Evolutionary conservation across 2,329 filamentous ascomycete genomes (phyloP), one percentile per base, ranked within the genome.

Genomic region (Escovopsis weberi): DNA sequence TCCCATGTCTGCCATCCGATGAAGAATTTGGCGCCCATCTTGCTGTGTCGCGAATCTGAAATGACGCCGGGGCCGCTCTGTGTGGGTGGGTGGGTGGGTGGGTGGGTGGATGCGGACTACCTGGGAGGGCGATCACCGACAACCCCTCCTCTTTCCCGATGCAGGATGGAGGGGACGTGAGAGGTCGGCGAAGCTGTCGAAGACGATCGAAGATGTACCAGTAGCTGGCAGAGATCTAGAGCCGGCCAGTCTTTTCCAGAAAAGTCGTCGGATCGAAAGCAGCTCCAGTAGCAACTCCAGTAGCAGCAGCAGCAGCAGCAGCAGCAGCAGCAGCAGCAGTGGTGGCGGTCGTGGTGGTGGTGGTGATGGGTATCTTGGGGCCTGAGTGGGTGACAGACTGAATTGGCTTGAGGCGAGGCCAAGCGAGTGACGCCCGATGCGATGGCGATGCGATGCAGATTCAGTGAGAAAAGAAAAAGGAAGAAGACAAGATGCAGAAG

Each of bases 1-100:
- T 91, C 77, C 87, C 87, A 94, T 53, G 91, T 65, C 51, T 74
- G 67, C 87, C 86, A 94, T 40, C 65, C 69, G 36, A 67, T 54
- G 61, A 83, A 85, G 60, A 86, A 85, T 32, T 32, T 32, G 34
- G 54, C 58, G 40, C 50, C 54, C 54, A 60, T 62, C 39, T 50
- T 42, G 47, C 32, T 26, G 3, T 15, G 23, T 32, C 10, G n/a
- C 15, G 34, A 15, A 19, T 37, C 9, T 23, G 15, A 23, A 4
- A 4, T 23, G 23, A 23, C 7, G 28, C 8, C 28, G 28, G 11
- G 7, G 28, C 11, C 28, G 28, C 28, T 32, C 8, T 23, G 23
- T 23, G 23, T 23, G 23, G 34, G 34, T 11, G 34, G 19, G 34
- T 8, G n/a, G 7, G 34, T 3, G 34, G 34, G 34, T 12, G 34